These are phyloP conservation scores for Monosporascus cannonballus DNA, from an alignment of 2,329 filamentous ascomycete species.

Conservation along the genomic window DNA sequence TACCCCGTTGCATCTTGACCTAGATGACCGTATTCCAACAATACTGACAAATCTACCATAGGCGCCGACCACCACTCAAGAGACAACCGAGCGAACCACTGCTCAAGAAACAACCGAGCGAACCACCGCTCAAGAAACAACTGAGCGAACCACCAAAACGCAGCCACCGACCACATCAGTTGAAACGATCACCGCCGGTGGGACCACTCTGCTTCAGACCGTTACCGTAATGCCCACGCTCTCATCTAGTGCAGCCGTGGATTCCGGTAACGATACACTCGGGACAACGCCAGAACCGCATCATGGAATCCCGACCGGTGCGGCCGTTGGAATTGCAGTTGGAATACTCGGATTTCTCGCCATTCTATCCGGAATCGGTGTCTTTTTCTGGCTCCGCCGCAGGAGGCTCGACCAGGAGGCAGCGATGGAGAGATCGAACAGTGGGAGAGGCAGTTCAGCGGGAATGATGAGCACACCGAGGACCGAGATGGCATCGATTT, in stretches of 20 bases:
- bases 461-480: slow-evolving; percentile 40
- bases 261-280: slow-evolving; percentile 5
- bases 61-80: slow-evolving; percentile 2
- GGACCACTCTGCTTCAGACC: slow-evolving; percentile 40
- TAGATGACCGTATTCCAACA: slow-evolving; percentile 2
- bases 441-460: slow-evolving; percentile 44
- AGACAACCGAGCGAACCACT: slow-evolving; percentile 9
- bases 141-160: slow-evolving; percentile 13
- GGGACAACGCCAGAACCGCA: slow-evolving; percentile 8
- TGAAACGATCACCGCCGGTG: slow-evolving; percentile 49
- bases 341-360: slow-evolving; percentile 22
- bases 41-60: neutral
- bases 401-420: slow-evolving; percentile 37
- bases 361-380: slow-evolving; percentile 20
- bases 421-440: slow-evolving; percentile 38
- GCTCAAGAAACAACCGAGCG: slow-evolving; percentile 11
- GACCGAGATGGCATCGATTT: slow-evolving; percentile 36
- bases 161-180: slow-evolving; percentile 25
- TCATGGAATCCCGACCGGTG: slow-evolving; percentile 15
- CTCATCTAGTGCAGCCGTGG: slow-evolving; percentile 15
- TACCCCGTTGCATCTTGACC: slow-evolving; percentile 4
- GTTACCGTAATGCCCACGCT: slow-evolving; percentile 46
- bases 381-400: slow-evolving; percentile 40
- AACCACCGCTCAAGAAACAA: slow-evolving; percentile 6
- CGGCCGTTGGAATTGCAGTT: slow-evolving; percentile 23